phyloP scores from a whole-genome alignment of 257 asterid genomes.

The Ophiorrhiza pumila region DNA sequence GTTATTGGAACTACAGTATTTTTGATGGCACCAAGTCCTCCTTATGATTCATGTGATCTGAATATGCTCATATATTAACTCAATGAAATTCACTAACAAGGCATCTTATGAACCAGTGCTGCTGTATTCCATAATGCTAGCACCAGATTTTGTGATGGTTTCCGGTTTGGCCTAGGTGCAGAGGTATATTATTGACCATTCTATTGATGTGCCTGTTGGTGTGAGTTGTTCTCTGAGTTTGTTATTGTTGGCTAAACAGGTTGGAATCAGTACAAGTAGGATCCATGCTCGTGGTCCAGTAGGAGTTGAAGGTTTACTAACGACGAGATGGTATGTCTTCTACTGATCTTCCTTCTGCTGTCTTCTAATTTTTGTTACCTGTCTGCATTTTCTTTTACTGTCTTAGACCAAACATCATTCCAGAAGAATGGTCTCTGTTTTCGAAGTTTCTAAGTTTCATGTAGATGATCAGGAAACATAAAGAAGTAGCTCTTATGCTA shows the following conservation, averaged over 20 bases:
- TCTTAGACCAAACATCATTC: not conserved
- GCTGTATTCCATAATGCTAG: constrained; percentile 95
- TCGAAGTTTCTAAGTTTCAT: not conserved
- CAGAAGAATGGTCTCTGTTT: not conserved
- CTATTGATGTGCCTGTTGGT: not conserved
- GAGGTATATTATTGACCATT: constrained; percentile 54
- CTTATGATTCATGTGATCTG: not conserved
- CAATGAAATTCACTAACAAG: constrained; percentile 5
- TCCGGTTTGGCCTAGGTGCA: constrained; percentile 93
- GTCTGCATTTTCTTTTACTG: not conserved
- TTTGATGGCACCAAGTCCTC: not conserved
- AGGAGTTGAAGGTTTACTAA: constrained; percentile 91
- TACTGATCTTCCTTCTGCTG: constrained; percentile 2
- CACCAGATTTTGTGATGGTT: constrained; percentile 88
- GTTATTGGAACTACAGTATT: not conserved
- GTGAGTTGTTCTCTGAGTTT: constrained; percentile 6
- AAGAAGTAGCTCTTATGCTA: not conserved
- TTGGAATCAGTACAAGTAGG: constrained; percentile 92
- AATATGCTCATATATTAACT: not conserved
- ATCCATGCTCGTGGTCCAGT: constrained; percentile 99
- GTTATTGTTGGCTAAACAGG: constrained; percentile 41
- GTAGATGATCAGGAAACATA: not conserved
- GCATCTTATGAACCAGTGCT: constrained; percentile 51
- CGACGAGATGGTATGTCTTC: constrained; percentile 72
- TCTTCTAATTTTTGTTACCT: not conserved